Conservation (phyloP, 2,329 filamentous ascomycete species). For the Claviceps sp. region DNA sequence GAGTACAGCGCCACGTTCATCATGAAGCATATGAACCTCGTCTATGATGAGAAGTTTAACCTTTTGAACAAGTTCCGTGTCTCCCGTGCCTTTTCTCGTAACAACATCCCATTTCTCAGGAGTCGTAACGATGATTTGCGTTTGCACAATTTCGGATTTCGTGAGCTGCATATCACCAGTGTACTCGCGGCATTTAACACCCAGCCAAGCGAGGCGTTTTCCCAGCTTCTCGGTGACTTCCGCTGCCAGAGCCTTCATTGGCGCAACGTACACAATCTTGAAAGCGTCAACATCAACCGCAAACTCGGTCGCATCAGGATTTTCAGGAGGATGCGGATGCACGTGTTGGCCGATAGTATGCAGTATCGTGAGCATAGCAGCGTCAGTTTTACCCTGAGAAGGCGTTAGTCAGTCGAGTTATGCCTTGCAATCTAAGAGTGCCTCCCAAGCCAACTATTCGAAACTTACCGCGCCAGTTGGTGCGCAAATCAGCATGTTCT, state of each 20-base stretch:
- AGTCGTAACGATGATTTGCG: slow-evolving; percentile 96
- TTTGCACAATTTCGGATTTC: slow-evolving; percentile 88
- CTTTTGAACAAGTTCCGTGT: slow-evolving; percentile 95
- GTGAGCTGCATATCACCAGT: slow-evolving; percentile 99
- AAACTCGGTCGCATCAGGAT: slow-evolving; percentile 63
- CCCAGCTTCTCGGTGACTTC: slow-evolving; percentile 93
- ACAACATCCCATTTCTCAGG: slow-evolving; percentile 99
- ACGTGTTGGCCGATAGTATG: slow-evolving; percentile 83
- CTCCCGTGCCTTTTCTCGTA: slow-evolving; percentile 89
- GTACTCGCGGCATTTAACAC: slow-evolving; percentile 80
- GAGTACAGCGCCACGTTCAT: slow-evolving; percentile 88
- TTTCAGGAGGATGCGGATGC: slow-evolving; percentile 63
- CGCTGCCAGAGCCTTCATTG: slow-evolving; percentile 95
- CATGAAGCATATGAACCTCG: slow-evolving; percentile 98
- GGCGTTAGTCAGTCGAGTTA: not conserved
- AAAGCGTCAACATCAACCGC: slow-evolving; percentile 75
- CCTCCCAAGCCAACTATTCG: not conserved
- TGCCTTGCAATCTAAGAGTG: not conserved
- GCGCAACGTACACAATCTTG: slow-evolving; percentile 97
- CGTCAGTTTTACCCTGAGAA: slow-evolving; percentile 78
- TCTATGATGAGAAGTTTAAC: slow-evolving; percentile 93
- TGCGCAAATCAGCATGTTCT: slow-evolving; percentile 98
- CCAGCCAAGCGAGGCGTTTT: slow-evolving; percentile 85
- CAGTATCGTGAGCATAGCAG: slow-evolving; percentile 89
- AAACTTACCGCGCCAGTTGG: slow-evolving; percentile 74